phyloP scores from a whole-genome alignment of 1,284 basidiomycete species.

The Thecaphora thlaspeos region DNA sequence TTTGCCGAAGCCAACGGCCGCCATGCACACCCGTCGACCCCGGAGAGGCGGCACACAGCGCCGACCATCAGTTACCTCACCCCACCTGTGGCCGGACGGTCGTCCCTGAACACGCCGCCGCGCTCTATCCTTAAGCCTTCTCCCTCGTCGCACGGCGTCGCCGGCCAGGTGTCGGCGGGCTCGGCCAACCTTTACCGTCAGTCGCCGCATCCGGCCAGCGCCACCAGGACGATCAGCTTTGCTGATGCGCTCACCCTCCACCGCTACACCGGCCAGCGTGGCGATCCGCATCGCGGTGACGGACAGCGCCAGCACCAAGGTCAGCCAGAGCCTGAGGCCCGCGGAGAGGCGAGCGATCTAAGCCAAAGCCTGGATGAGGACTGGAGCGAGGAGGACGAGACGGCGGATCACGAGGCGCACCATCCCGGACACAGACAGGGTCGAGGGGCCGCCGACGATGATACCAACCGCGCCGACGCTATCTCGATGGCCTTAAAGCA shows the following conservation, averaged over 20 bases:
- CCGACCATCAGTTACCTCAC: not conserved
- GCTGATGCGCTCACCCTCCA: not conserved
- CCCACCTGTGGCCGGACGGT: too few relatives aligned
- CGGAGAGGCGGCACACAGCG: not conserved
- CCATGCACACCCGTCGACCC: not conserved
- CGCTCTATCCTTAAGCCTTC: not conserved
- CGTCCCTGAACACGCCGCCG: not conserved
- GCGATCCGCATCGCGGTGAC: too few relatives aligned
- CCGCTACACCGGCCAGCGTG: not conserved
- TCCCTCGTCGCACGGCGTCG: not conserved
- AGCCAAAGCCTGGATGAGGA: not conserved
- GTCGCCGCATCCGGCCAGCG: not conserved
- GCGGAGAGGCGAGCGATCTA: not conserved
- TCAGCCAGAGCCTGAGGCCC: too few relatives aligned
- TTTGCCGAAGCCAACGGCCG: too few relatives aligned
- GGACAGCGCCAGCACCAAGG: too few relatives aligned
- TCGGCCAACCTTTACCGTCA: not conserved
- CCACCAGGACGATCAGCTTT: not conserved
- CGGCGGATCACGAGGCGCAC: constrained; percentile 2
- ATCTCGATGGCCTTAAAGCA: constrained; percentile 21
- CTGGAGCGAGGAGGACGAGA: not conserved
- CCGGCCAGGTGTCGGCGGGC: too few relatives aligned
- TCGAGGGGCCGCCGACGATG: too few relatives aligned
- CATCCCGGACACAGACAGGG: constrained; percentile 1
- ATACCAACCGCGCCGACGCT: constrained; percentile 17